These are phyloP conservation scores for Blastocystis sp. DNA, from an alignment of 352 stramenopile species.

Conservation along the genomic window DNA sequence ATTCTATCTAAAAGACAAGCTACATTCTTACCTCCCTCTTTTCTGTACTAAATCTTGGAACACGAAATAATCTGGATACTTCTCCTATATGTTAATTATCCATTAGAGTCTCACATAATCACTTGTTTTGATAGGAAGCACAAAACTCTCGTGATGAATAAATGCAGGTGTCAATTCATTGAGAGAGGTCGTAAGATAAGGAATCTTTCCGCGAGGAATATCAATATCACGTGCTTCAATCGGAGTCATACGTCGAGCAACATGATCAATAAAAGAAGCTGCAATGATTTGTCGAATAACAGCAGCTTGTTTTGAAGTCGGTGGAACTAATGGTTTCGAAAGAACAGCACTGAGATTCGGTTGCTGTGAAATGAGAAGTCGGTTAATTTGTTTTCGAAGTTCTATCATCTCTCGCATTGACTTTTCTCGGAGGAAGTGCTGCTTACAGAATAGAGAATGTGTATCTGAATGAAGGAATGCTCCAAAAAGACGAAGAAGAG, in stretches of 20 bases:
- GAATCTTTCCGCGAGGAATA: slow-evolving; percentile 26
- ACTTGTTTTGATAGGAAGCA: slow-evolving; percentile 42
- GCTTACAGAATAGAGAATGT: slow-evolving; percentile 59
- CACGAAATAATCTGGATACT: slow-evolving; percentile 60
- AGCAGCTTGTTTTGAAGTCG: background rate
- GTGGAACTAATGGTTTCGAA: slow-evolving; percentile 21
- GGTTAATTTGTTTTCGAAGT: slow-evolving; percentile 63
- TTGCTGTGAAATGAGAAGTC: slow-evolving; percentile 39
- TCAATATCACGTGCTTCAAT: slow-evolving; percentile 59
- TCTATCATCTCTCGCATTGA: slow-evolving; percentile 62
- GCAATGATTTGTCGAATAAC: slow-evolving; percentile 62
- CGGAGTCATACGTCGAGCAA: slow-evolving; percentile 62
- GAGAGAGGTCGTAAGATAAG: slow-evolving; percentile 62
- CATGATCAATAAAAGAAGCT: slow-evolving; percentile 62
- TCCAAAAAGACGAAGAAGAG: slow-evolving; percentile 61
- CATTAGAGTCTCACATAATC: slow-evolving; percentile 2
- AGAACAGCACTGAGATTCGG: slow-evolving; percentile 24
- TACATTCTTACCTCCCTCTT: background rate
- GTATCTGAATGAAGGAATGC: slow-evolving; percentile 59
- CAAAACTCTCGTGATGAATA: slow-evolving; percentile 61
- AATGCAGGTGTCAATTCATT: slow-evolving; percentile 60
- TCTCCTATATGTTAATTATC: slow-evolving; percentile 14
- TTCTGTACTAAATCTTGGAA: slow-evolving; percentile 62
- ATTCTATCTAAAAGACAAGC: background rate
- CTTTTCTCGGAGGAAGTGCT: slow-evolving; percentile 63